Evolutionary conservation across 2,329 filamentous ascomycete species (phyloP).

Genomic region (Lecanosticta acicola): DNA sequence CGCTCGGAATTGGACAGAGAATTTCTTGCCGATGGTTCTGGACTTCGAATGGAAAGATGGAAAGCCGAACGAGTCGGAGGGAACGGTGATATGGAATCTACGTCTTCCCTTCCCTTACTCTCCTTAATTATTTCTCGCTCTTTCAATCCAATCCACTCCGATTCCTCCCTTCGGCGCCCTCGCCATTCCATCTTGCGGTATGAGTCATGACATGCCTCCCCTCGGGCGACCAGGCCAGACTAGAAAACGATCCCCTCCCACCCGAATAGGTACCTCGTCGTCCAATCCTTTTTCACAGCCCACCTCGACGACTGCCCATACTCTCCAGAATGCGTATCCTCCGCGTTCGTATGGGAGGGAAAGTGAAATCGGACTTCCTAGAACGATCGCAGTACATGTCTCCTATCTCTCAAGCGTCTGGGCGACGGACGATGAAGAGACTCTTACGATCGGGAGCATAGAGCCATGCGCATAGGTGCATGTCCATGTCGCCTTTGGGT

Average conservation of each 20-base stretch:
- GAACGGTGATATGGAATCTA: too few relatives aligned
- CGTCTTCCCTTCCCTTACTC: slow-evolving; percentile 1
- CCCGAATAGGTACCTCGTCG: slow-evolving; percentile 38
- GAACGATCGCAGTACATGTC: slow-evolving; percentile 33
- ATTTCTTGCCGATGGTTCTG: too few relatives aligned
- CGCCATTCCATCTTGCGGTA: slow-evolving; percentile 46
- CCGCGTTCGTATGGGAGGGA: slow-evolving; percentile 40
- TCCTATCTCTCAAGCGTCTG: slow-evolving; percentile 39
- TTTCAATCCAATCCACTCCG: slow-evolving; percentile 1
- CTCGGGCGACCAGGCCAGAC: slow-evolving; percentile 37
- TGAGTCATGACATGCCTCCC: slow-evolving; percentile 41
- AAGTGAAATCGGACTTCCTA: slow-evolving; percentile 44
- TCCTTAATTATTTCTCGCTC: slow-evolving; percentile 2
- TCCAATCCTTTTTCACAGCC: slow-evolving; percentile 46
- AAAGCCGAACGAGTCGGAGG: too few relatives aligned
- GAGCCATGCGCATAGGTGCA: slow-evolving; percentile 52
- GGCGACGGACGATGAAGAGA: slow-evolving; percentile 46
- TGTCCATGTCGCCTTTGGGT: slow-evolving; percentile 37
- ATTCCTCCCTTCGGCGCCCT: slow-evolving; percentile 9
- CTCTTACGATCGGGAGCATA: slow-evolving; percentile 52
- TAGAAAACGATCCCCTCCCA: slow-evolving; percentile 43
- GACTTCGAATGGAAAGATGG: too few relatives aligned
- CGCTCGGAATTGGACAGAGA: too few relatives aligned
- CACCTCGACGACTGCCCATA: slow-evolving; percentile 25
- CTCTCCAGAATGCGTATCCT: slow-evolving; percentile 34